Base-by-base conservation (phyloP, 2,329 filamentous ascomycete species). In the Clarireedia sp. region DNA sequence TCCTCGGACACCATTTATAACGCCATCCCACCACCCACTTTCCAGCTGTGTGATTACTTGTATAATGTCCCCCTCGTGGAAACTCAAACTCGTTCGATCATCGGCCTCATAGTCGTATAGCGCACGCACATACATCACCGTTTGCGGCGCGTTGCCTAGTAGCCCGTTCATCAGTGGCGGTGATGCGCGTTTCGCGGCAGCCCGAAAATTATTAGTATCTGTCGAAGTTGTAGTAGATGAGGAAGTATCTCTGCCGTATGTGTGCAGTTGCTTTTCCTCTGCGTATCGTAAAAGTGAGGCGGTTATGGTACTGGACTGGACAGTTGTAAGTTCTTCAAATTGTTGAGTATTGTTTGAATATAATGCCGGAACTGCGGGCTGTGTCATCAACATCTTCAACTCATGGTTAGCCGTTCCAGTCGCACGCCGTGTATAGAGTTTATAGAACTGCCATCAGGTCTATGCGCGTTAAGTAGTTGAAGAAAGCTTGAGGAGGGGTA, bases 21-120 rank as follows among this genome's bases (percentile, higher is more conserved):
- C 90, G 48, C 94, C 94, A 74, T 99, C 94, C 94, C 94, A 99
- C 94, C 94, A 99, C 55, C 94, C 94, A 67, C 91, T 97, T 72
- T 99, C 94, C 56, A 97, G 79, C 74, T 96, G 92, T 52, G 94
- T 99, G 66, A 99, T 92, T 65, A 99, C 94, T 74, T 97, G 92
- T 66, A 99, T 99, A 63, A 97, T 85, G 73, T 99, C 94, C 67
- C 94, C 94, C 71, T 95, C 88, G 66, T 90, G 89, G 73, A 99
- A 99, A 74, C 91, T 97, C 69, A 99, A 75, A 74, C 91, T 96
- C 48, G 92, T 97, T 66, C 90, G 85, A 73, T 99, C 94, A 74
- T 99, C 92, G 67, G 94, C 90, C 69, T 96, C 90, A 76, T 97
- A 99, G 76, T 96, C 90, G 78, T 97, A 99, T 61, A 97, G 81